Evolutionary conservation across 805 yeast genomes (phyloP), one percentile per base, ranked within the genome.

Genomic region (Saccharomyces eubayanus): DNA sequence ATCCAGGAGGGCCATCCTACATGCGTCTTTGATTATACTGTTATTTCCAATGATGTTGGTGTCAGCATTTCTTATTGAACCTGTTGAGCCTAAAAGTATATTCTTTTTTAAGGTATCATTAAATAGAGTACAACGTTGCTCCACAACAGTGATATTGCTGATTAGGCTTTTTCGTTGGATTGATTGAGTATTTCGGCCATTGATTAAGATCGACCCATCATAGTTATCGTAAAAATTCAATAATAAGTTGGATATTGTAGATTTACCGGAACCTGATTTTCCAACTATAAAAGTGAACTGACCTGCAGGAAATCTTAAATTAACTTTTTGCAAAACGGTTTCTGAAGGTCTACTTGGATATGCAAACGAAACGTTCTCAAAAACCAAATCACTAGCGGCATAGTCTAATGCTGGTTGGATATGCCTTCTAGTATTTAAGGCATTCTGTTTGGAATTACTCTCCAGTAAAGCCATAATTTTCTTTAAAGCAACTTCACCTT

Each of bases 181-280:
- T 0, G 64, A 56, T 0, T 68, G 57, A 1, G 87, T 63, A 46
- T 78, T 71, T 48, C 69, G 63, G 0, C 80, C 85, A 65, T 83
- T 90, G 11, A 91, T 67, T 2, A 64, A 64, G 1, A 94, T 78
- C 1, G 62, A 53, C 0, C 99, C 99, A 0, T 65, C 53, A 4
- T 68, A 59, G 0, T 75, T 70, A 0, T 66, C 57, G 61, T 91
- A 89, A 27, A 88, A 76, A 28, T 78, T 78, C 52, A 86, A 65
- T 0, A 94, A 60, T 1, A 94, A 66, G 40, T 77, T 78, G 0
- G 85, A 79, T 1, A 94, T 56, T 0, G 98, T 86, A 0, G 98
- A 92, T 67, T 94, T 94, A 0, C 99, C 99, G 0, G 91, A 84
- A 0, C 99, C 99, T 0, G 97, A 90, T 56, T 77, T 76, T 0